Conservation (phyloP, 2,329 filamentous ascomycete species). For the Neurospora sp. region DNA sequence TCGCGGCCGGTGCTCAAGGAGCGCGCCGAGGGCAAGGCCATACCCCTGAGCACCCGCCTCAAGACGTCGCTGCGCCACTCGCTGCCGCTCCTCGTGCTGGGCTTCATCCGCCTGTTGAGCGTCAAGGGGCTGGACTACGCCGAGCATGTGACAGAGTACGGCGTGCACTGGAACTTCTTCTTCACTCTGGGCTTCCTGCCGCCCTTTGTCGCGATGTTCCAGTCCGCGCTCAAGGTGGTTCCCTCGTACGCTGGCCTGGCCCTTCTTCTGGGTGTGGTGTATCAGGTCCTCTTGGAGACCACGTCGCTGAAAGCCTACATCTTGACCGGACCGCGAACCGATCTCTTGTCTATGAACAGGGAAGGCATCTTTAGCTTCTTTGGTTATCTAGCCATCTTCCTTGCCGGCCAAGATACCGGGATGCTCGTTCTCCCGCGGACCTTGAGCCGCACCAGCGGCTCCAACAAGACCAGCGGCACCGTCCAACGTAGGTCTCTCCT, state of each 20-base stretch:
- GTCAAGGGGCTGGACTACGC: constrained; percentile 95
- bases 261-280: constrained; percentile 55
- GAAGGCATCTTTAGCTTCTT: constrained; percentile 94
- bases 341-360: constrained; percentile 79
- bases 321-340: constrained; percentile 66
- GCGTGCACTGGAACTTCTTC: constrained; percentile 99
- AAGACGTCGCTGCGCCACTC: constrained; percentile 65
- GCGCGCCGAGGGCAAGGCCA: constrained; percentile 38
- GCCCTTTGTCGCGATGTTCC: constrained; percentile 77
- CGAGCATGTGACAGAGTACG: constrained; percentile 95
- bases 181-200: constrained; percentile 86
- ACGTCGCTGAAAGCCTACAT: constrained; percentile 76
- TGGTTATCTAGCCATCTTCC: constrained; percentile 90
- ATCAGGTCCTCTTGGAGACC: constrained; percentile 66
- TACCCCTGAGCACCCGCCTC: constrained; percentile 48
- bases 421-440: constrained; percentile 63
- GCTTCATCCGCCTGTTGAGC: constrained; percentile 69
- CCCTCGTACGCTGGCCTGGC: constrained; percentile 71
- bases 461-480: constrained; percentile 23
- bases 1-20: constrained; percentile 71
- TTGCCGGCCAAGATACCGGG: constrained; percentile 77
- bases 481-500: constrained; percentile 49
- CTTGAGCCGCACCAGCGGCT: constrained; percentile 32
- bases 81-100: constrained; percentile 69
- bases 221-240: constrained; percentile 57